phyloP scores from a whole-genome alignment of 2,329 filamentous ascomycete species.

The Pyrenophora tritici-repentis region DNA sequence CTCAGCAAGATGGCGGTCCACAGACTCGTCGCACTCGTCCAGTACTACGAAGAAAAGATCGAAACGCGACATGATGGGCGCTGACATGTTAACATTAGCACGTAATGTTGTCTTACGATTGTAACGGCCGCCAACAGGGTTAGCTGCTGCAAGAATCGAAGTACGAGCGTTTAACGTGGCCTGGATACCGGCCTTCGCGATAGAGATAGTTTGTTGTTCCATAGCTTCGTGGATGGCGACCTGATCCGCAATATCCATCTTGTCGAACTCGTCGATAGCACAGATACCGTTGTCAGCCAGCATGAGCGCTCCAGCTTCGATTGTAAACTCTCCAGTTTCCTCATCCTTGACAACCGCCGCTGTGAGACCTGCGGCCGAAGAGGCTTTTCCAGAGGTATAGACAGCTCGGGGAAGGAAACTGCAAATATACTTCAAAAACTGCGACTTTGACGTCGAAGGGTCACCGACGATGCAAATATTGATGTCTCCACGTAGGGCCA shows the following conservation, averaged over 20 bases:
- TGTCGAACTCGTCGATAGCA: slow-evolving; percentile 98
- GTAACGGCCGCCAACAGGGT: slow-evolving; percentile 94
- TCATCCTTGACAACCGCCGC: slow-evolving; percentile 97
- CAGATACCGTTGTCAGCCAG: slow-evolving; percentile 95
- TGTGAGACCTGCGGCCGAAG: slow-evolving; percentile 94
- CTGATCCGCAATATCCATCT: slow-evolving; percentile 97
- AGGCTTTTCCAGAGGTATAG: slow-evolving; percentile 97
- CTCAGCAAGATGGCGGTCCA: slow-evolving; percentile 88
- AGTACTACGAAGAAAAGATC: slow-evolving; percentile 98
- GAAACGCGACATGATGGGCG: slow-evolving; percentile 99
- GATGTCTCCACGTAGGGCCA: slow-evolving; percentile 95
- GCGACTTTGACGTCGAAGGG: slow-evolving; percentile 94
- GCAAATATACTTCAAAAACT: slow-evolving; percentile 98
- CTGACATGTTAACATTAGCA: slow-evolving; percentile 97
- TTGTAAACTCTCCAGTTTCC: slow-evolving; percentile 97
- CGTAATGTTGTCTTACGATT: slow-evolving; percentile 93
- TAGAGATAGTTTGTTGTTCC: slow-evolving; percentile 99
- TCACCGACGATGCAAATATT: slow-evolving; percentile 99
- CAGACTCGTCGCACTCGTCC: slow-evolving; percentile 91
- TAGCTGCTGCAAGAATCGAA: slow-evolving; percentile 92
- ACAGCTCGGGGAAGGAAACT: slow-evolving; percentile 95
- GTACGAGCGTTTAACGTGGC: slow-evolving; percentile 95
- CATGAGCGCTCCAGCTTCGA: slow-evolving; percentile 97
- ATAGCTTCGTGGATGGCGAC: slow-evolving; percentile 99
- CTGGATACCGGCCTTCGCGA: slow-evolving; percentile 97